A percentile compares a stretch with the other conserved stretches of the same genome.
phyloP scores from a whole-genome alignment of 2,329 filamentous ascomycete species.

The Calonectria pauciramosa region DNA sequence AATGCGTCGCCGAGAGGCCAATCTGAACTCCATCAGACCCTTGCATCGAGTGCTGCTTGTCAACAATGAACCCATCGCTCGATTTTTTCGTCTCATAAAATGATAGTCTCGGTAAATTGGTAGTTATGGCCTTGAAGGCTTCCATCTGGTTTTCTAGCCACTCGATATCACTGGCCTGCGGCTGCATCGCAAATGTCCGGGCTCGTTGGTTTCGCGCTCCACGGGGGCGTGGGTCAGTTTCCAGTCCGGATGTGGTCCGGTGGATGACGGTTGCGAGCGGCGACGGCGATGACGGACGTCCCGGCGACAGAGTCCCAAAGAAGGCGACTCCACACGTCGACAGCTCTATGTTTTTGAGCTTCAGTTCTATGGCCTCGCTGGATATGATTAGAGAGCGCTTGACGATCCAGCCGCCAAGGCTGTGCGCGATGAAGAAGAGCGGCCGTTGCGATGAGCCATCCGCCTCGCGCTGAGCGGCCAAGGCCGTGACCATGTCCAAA shows the following conservation, averaged over 20 bases:
- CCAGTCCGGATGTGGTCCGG: conserved; percentile 22
- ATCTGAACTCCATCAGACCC: conserved; percentile 22
- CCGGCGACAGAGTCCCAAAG: conserved; percentile 26
- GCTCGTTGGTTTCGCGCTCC: background rate
- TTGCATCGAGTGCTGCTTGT: conserved; percentile 28
- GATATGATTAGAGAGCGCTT: conserved; percentile 28
- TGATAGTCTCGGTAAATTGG: conserved; percentile 23
- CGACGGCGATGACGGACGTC: conserved; percentile 25
- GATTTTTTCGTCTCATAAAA: conserved; percentile 25
- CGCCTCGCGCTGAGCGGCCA: conserved; percentile 20
- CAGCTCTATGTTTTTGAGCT: conserved; percentile 24
- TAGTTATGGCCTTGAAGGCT: conserved; percentile 28
- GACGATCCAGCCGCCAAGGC: conserved; percentile 26
- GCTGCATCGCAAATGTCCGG: conserved; percentile 15
- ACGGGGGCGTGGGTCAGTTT: conserved; percentile 2
- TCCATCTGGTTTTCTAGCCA: conserved; percentile 30
- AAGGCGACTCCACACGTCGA: conserved; percentile 28
- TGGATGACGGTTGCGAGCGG: conserved; percentile 26
- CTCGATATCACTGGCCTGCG: conserved; percentile 22
- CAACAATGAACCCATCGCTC: conserved; percentile 21
- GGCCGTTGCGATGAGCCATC: conserved; percentile 18
- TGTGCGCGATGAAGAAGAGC: conserved; percentile 28
- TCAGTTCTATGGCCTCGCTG: conserved; percentile 20
- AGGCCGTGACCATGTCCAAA: conserved; percentile 26
- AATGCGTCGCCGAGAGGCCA: conserved; percentile 22